Evolutionary conservation across 2,329 filamentous ascomycete species (phyloP).

Genomic region (Dryadomyces quercus-mongolicae): DNA sequence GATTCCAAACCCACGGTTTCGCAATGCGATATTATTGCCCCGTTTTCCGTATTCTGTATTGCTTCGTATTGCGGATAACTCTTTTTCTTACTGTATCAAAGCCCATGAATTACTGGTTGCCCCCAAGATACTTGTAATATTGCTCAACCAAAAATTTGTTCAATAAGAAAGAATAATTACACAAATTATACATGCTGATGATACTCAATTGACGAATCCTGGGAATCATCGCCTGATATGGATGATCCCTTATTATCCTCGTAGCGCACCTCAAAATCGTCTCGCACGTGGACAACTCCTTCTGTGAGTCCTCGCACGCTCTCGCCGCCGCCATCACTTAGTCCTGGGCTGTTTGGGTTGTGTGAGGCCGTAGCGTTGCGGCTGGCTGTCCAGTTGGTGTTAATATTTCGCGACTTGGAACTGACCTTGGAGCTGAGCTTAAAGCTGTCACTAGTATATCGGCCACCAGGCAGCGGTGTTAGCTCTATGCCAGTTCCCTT

Average conservation of each 20-base stretch:
- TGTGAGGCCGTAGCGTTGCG: background rate
- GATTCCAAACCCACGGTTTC: too few relatives aligned
- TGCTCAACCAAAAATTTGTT: background rate
- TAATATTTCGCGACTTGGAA: too few relatives aligned
- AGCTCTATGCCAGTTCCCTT: conserved; percentile 2
- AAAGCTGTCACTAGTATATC: background rate
- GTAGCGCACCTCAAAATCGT: conserved; percentile 2
- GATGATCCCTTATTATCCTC: conserved; percentile 1
- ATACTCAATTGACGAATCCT: background rate
- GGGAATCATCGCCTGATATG: background rate
- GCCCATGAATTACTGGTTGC: too few relatives aligned
- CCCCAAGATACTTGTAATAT: too few relatives aligned
- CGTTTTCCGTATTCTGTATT: too few relatives aligned
- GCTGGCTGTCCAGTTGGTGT: background rate
- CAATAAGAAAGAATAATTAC: background rate
- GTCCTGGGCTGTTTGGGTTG: too few relatives aligned
- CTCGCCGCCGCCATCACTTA: background rate
- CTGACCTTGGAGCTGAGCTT: too few relatives aligned
- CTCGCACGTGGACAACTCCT: conserved; percentile 1
- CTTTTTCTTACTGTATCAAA: too few relatives aligned
- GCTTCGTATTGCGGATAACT: too few relatives aligned
- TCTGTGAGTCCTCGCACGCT: conserved; percentile 3
- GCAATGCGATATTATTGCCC: too few relatives aligned
- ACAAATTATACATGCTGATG: conserved; percentile 2
- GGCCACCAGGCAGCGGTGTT: background rate